Evolutionary conservation across 108 stramenopile genomes (phyloP).

Genomic region (Aureococcus anophagefferens): DNA sequence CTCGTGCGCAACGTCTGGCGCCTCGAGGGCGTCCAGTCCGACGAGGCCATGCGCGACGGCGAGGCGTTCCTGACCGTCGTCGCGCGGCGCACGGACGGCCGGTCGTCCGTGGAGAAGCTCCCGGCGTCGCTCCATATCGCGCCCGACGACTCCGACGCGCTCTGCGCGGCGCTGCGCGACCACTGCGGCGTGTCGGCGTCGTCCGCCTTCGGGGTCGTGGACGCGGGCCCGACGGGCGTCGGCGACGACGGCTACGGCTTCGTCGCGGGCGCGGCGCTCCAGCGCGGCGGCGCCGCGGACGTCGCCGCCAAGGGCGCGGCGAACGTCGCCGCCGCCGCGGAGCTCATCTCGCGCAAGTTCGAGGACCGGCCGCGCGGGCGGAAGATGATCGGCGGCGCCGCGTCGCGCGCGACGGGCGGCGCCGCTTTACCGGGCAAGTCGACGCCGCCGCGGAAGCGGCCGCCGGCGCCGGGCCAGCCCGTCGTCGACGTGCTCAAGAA

Average conservation of each 20-base stretch:
- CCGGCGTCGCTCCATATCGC: background rate
- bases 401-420: background rate
- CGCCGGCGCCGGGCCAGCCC: too few relatives aligned
- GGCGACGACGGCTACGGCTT: too few relatives aligned
- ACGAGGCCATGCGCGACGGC: too few relatives aligned
- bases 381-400: background rate
- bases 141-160: conserved; percentile 1
- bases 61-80: too few relatives aligned
- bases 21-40: background rate
- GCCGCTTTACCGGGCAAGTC: background rate
- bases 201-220: too few relatives aligned
- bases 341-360: background rate
- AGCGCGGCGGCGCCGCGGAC: too few relatives aligned
- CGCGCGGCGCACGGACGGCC: background rate
- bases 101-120: background rate
- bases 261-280: too few relatives aligned
- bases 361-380: background rate
- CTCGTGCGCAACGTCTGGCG: conserved; percentile 39
- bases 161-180: background rate
- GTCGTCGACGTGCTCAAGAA: background rate
- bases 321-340: conserved; percentile 1
- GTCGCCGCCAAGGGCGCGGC: background rate
- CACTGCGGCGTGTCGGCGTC: background rate
- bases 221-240: too few relatives aligned
- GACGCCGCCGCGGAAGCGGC: too few relatives aligned